Evolutionary conservation across 345 rosid genomes (phyloP), one percentile per base, ranked within the genome.

Genomic region (Heritiera littoralis): DNA sequence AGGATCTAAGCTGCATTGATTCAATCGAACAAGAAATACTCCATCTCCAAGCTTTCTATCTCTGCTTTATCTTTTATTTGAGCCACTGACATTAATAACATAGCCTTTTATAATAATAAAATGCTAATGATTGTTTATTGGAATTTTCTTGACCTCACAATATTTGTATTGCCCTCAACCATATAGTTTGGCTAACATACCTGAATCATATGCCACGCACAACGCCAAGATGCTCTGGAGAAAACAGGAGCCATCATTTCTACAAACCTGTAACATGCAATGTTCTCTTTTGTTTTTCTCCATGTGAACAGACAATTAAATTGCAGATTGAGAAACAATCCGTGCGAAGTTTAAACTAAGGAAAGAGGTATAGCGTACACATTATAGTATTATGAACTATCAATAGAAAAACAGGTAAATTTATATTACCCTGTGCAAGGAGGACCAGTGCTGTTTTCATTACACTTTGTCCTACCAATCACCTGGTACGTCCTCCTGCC

Each of bases 221-320:
- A 94, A 43, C 87, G 88, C 98, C 98, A 91, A 11, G 97, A 89
- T 56, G 88, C 91, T 84, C 69, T 85, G n/a, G 98, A 92, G 88
- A 94, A 94, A 81, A 92, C 97, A 66, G 98, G 98, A 59, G 92
- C 95, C 97, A 91, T 90, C 91, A 94, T 89, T 85, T 94, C 94
- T 2, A 92, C 95, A 88, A 89, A 92, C 85, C 94, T 94, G 86
- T 72, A 82, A 48, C 3, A 78, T 52, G 76, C 14, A 41, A 64
- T 40, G 41, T 77, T 74, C 14, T 72, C 56, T 30, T 73, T 72
- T 72, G 18, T 35, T 59, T 75, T 61, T 48, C 48, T 52, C 56
- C 56, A 35, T 35, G 64, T 11, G 48, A 49, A 66, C 9, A 76
- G 48, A 63, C 32, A 30, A 76, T 63, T 76, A 5, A 30, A 63